Conservation (phyloP, 1,139 yeast genomes). For the Barnettozyma hawaiiensis region DNA sequence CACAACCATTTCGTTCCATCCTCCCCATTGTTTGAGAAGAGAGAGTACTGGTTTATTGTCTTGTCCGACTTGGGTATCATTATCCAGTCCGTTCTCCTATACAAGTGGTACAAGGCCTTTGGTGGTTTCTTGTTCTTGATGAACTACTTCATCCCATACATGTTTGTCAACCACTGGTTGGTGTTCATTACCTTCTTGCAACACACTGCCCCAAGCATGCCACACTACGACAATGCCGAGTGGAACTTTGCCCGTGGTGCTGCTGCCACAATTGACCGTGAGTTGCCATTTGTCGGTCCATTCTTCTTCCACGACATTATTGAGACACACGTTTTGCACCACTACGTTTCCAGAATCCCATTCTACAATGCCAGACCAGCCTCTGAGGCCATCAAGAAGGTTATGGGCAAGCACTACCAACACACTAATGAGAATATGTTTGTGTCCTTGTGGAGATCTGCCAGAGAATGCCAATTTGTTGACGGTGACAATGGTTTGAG, state of each 20-base stretch:
- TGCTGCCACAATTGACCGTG: conserved; percentile 80
- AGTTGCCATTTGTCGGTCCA: conserved; percentile 76
- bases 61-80: conserved; percentile 69
- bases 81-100: conserved; percentile 47
- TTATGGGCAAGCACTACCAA: conserved; percentile 76
- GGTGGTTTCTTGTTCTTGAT: conserved; percentile 62
- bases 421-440: conserved; percentile 68
- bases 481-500: conserved; percentile 74
- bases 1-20: conserved; percentile 65
- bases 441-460: conserved; percentile 62
- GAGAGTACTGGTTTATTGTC: conserved; percentile 64
- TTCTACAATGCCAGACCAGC: conserved; percentile 84
- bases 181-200: conserved; percentile 81
- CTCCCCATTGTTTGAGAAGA: conserved; percentile 66
- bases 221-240: conserved; percentile 67
- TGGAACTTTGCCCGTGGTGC: conserved; percentile 92
- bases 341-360: conserved; percentile 78
- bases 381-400: conserved; percentile 69
- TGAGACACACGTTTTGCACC: conserved; percentile 87
- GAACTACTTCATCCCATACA: conserved; percentile 73
- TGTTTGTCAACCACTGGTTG: conserved; percentile 85
- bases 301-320: conserved; percentile 82
- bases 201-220: conserved; percentile 76
- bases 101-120: conserved; percentile 56
- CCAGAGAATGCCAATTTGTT: conserved; percentile 74